These are phyloP conservation scores for Fusarium nelsonii DNA, from an alignment of 2,329 filamentous ascomycete species.

Conservation along the genomic window DNA sequence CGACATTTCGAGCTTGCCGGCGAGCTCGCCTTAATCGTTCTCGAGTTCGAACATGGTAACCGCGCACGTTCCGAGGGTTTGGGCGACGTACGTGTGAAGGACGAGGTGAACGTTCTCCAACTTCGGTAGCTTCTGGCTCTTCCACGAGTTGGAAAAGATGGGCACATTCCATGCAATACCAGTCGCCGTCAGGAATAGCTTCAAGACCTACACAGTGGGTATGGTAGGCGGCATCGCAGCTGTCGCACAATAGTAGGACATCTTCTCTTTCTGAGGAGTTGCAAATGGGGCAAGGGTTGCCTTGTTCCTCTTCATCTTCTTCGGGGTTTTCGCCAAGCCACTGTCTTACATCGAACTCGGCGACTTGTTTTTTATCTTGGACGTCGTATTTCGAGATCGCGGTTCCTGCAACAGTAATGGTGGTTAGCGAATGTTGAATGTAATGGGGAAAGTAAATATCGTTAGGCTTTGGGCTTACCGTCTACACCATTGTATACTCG, in stretches of 20 bases:
- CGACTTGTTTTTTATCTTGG: constrained; percentile 87
- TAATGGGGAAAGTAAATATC: constrained; percentile 14
- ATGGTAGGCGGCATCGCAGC: constrained; percentile 90
- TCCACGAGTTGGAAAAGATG: constrained; percentile 59
- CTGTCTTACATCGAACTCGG: constrained; percentile 84
- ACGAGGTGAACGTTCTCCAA: constrained; percentile 52
- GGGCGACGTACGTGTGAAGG: constrained; percentile 50
- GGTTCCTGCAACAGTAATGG: constrained; percentile 59
- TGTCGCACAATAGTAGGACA: constrained; percentile 88
- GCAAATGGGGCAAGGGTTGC: constrained; percentile 85
- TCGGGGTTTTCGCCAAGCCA: constrained; percentile 80
- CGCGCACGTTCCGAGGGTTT: constrained; percentile 51
- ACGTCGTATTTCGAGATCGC: constrained; percentile 72
- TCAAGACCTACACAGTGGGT: constrained; percentile 91
- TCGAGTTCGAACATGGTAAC: constrained; percentile 64
- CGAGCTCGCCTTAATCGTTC: constrained; percentile 68
- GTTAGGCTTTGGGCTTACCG: constrained; percentile 68
- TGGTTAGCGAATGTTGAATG: constrained; percentile 39
- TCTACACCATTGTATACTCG: constrained; percentile 83
- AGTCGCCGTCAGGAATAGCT: constrained; percentile 78
- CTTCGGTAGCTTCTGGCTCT: constrained; percentile 51
- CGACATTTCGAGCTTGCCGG: constrained; percentile 76
- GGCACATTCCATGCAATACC: constrained; percentile 91
- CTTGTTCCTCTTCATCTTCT: constrained; percentile 76
- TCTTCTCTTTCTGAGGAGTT: constrained; percentile 84